Conservation (phyloP, 805 yeast species). For the Kregervanrija pseudodelftensis region DNA sequence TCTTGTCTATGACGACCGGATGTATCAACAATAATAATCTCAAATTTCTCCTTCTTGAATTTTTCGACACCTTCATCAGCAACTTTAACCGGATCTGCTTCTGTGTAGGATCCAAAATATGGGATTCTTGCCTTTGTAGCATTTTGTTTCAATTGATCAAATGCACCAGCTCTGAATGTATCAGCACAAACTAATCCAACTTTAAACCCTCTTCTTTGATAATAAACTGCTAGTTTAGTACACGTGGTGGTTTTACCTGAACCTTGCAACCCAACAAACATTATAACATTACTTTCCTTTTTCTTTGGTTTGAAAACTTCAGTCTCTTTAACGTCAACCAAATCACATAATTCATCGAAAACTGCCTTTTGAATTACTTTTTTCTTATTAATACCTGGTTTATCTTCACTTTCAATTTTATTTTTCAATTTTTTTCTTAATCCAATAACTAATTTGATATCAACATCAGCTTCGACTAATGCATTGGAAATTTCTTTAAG, state of each 20-base stretch:
- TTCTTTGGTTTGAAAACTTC: slow-evolving; percentile 72
- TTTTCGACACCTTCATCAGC: slow-evolving; percentile 87
- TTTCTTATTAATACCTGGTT: slow-evolving; percentile 59
- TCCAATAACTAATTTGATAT: slow-evolving; percentile 72
- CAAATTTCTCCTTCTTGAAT: slow-evolving; percentile 87
- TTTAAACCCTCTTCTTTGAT: slow-evolving; percentile 87
- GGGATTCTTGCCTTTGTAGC: slow-evolving; percentile 95
- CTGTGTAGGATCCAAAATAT: slow-evolving; percentile 89
- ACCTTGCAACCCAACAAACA: slow-evolving; percentile 98
- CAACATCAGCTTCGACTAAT: slow-evolving; percentile 88
- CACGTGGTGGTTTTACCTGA: slow-evolving; percentile 98
- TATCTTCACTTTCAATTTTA: slow-evolving; percentile 48
- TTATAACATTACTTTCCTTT: slow-evolving; percentile 69
- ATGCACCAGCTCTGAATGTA: slow-evolving; percentile 99
- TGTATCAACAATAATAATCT: slow-evolving; percentile 91
- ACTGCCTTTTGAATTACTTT: slow-evolving; percentile 83
- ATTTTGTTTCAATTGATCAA: slow-evolving; percentile 95
- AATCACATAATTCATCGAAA: slow-evolving; percentile 81
- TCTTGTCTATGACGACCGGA: slow-evolving; percentile 98
- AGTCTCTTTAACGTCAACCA: slow-evolving; percentile 62
- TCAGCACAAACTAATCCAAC: slow-evolving; percentile 98
- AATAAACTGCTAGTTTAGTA: slow-evolving; percentile 92
- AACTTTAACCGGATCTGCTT: slow-evolving; percentile 90
- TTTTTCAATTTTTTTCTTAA: slow-evolving; percentile 65
- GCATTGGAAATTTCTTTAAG: slow-evolving; percentile 88